Conservation (phyloP, 192 early-diverging fungal species). For the Piromyces sp. region DNA sequence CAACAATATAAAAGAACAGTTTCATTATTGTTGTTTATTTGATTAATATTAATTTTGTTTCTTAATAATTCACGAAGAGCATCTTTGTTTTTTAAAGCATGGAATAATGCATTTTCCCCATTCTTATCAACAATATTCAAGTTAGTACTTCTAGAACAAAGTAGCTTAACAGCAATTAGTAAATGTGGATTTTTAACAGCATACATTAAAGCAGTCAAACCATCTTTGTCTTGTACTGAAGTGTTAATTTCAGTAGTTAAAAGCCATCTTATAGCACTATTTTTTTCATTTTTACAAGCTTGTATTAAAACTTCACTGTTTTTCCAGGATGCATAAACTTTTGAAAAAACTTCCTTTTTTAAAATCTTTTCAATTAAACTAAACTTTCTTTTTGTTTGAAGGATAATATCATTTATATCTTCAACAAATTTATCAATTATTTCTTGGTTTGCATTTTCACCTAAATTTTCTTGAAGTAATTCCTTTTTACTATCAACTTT, state of each 20-base stretch:
- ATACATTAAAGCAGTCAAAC: not conserved
- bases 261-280: not conserved
- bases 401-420: no score
- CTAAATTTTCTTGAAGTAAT: no score
- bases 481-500: no score
- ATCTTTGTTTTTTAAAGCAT: not conserved
- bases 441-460: no score
- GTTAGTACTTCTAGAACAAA: no score
- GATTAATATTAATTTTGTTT: not conserved
- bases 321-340: not conserved
- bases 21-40: not conserved
- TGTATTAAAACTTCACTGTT: not conserved
- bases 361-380: not conserved
- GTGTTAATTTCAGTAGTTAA: not conserved
- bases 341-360: not conserved
- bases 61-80: not conserved
- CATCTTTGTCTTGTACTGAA: not conserved
- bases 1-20: not conserved
- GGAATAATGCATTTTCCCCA: not conserved
- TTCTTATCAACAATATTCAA: no score
- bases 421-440: no score
- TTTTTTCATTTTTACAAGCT: not conserved
- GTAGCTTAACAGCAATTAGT: no score
- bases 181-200: not conserved
- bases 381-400: not conserved